phyloP scores from a whole-genome alignment of 2,329 filamentous ascomycete genomes.

The Harringtonia aguacate region DNA sequence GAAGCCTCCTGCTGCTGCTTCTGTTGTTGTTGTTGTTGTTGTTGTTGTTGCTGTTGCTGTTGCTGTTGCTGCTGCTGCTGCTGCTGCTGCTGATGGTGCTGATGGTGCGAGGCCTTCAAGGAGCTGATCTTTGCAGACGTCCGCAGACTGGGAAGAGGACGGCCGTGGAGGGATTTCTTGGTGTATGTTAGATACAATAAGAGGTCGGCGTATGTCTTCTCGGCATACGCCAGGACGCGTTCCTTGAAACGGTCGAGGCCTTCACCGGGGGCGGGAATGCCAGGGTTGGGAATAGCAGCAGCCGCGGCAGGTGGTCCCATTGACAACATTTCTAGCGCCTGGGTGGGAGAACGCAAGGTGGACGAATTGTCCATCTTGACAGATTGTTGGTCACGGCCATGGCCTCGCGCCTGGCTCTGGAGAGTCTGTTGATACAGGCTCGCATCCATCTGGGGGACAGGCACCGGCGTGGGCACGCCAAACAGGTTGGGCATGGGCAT shows the following conservation, averaged over 20 bases:
- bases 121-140: constrained; percentile 37
- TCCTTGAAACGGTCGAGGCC: constrained; percentile 47
- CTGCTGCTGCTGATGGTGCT: constrained; percentile 6
- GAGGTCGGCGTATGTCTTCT: constrained; percentile 61
- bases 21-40: not conserved
- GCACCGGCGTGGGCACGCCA: not conserved
- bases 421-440: not conserved
- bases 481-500: constrained; percentile 1
- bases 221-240: constrained; percentile 57
- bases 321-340: constrained; percentile 15
- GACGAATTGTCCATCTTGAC: constrained; percentile 17
- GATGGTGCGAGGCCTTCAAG: constrained; percentile 39
- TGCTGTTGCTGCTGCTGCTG: constrained; percentile 2
- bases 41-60: not conserved
- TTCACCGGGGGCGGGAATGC: constrained; percentile 4
- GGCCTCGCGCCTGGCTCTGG: not conserved
- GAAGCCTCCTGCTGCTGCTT: not conserved
- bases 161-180: constrained; percentile 35
- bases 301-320: not conserved
- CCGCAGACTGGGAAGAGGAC: constrained; percentile 24
- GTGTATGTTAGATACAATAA: constrained; percentile 52
- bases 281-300: not conserved
- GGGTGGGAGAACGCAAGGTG: constrained; percentile 15
- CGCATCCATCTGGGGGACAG: not conserved
- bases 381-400: constrained; percentile 7